Base-by-base conservation (phyloP, 2,329 filamentous ascomycete genomes). In the Fragosphaeria purpurea region DNA sequence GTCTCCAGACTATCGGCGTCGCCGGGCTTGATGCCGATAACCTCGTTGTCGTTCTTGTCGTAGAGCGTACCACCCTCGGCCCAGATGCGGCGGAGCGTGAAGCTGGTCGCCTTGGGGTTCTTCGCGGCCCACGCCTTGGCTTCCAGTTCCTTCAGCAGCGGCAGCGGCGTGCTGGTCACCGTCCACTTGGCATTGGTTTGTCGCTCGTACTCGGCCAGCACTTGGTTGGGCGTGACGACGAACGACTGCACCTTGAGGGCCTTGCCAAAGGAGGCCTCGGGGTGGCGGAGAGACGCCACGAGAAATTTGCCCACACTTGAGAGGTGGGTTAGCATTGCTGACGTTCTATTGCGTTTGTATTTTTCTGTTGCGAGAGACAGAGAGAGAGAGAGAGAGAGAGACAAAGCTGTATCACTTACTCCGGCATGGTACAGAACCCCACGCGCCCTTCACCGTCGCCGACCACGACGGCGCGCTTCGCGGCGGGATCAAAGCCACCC, bases 201-300 rank as follows among this genome's bases (percentile, higher is more conserved):
- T 56, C 70, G 77, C 66, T 86, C 80, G 58, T 82, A 85, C 61
- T 85, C 83, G n/a, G 70, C 70, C 22, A 85, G 61, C 22, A 87
- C 80, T 32, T 79, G 66, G 7, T 76, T 71, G 0, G 81, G 77
- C 0, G 80, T 86, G 2, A 77, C 74, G 0, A 83, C 82, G 56
- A 87, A 88, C 0, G 83, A 87, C 59, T 87, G 83, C 2, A 88
- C 80, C 52, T 79, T 82, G 37, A 88, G 65, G 0, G 77, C 74
- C 48, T 75, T 73, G 55, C 77, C 77, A 37, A 70, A 70, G 0
- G 77, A 70, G 6, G 64, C 69, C 8, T 73, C 64, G 3, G 79
- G 77, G 52, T 82, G 76, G 12, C 69, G 70, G 11, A 88, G 70
- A 1, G 82, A 75, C 0, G 78, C 78, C 1, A 80, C 77, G 1